Percentiles rank a stretch among this genome's conserved stretches.
phyloP scores from a whole-genome alignment of 108 stramenopile species.

The Schizochytrium sp. region DNA sequence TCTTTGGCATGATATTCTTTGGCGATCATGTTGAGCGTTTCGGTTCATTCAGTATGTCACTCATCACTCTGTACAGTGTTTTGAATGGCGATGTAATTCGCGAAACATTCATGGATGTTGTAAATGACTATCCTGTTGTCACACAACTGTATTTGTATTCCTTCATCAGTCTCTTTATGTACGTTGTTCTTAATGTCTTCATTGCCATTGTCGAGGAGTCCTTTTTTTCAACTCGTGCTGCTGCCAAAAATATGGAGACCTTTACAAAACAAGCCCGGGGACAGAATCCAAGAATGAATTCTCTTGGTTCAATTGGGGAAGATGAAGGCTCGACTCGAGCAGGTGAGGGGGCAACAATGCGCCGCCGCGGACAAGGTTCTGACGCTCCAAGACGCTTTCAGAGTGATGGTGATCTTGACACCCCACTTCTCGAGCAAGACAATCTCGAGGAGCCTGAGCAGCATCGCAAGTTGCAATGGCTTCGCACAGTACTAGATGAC shows the following conservation, averaged over 20 bases:
- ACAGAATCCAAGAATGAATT: too few species aligned
- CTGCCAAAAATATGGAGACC: neutral
- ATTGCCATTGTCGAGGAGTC: constrained; percentile 61
- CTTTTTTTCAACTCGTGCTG: constrained; percentile 51
- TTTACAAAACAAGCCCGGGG: constrained; percentile 17
- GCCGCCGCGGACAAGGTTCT: too few species aligned
- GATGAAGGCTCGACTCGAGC: too few species aligned
- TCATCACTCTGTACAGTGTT: constrained; percentile 53
- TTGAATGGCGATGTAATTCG: constrained; percentile 62
- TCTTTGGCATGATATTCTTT: constrained; percentile 51
- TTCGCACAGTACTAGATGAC: neutral
- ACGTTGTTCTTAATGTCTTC: constrained; percentile 63
- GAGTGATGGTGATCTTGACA: too few species aligned
- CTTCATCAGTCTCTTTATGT: constrained; percentile 62
- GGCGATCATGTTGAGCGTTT: constrained; percentile 42
- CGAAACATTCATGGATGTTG: constrained; percentile 42
- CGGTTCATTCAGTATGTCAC: neutral
- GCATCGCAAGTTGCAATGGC: neutral
- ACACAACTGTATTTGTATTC: constrained; percentile 54
- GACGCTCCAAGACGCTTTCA: too few species aligned
- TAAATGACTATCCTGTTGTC: neutral
- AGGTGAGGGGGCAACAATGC: too few species aligned
- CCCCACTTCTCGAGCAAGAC: neutral
- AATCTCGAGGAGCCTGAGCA: neutral
- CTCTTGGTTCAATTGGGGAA: too few species aligned